Percentiles rank a stretch among this genome's conserved stretches.
Conservation (phyloP, 305 asterid genomes). For the Caryopteris hybrid region DNA sequence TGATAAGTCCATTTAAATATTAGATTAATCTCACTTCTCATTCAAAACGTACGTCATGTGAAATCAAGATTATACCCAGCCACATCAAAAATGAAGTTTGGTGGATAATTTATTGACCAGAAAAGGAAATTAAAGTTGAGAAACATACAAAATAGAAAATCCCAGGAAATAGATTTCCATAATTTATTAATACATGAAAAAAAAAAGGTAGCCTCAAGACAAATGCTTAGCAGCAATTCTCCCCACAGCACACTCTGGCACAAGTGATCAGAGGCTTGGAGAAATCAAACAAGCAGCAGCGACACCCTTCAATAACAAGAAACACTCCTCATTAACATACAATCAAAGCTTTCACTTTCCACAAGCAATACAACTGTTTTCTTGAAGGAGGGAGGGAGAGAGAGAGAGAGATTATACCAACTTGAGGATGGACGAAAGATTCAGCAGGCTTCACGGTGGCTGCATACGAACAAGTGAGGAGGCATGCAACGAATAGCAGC, state of each 20-base stretch:
- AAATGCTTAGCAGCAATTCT: conserved; percentile 19
- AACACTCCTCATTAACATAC: not conserved
- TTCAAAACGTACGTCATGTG: no score
- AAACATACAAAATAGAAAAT: not conserved
- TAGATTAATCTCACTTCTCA: no score
- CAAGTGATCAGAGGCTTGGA: conserved; percentile 28
- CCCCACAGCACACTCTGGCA: conserved; percentile 25
- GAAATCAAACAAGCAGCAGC: conserved; percentile 35
- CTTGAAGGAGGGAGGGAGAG: not conserved
- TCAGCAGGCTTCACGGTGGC: conserved; percentile 12
- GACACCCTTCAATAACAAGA: conserved; percentile 27
- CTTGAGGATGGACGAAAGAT: conserved; percentile 19
- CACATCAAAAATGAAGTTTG: not conserved
- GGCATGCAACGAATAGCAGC: conserved; percentile 25
- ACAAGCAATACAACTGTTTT: not conserved
- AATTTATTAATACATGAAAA: not conserved
- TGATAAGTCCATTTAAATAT: no score
- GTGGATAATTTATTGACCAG: not conserved
- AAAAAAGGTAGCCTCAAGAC: not conserved
- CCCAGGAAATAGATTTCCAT: not conserved
- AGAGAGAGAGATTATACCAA: not conserved
- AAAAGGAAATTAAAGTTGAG: not conserved
- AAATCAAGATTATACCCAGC: no score
- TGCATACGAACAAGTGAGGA: conserved; percentile 23
- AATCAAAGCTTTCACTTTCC: not conserved